These are phyloP conservation scores for Lactarius indigo DNA, from an alignment of 768 basidiomycete genomes.

Conservation along the genomic window DNA sequence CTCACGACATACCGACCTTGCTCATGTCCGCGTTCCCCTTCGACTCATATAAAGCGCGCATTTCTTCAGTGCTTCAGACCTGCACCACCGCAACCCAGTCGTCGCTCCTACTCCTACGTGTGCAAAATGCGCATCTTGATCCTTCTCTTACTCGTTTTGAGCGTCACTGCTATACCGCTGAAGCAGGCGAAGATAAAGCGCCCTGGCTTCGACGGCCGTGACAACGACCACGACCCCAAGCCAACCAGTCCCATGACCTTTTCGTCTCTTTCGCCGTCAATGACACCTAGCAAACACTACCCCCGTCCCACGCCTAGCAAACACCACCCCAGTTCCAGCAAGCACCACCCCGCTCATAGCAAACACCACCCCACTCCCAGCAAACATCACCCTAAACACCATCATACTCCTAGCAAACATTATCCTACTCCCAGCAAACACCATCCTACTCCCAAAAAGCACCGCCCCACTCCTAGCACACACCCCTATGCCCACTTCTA, in stretches of 20 bases:
- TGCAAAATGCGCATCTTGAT: background rate
- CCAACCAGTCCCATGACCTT: background rate
- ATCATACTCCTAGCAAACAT: no score
- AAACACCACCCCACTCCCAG: no score
- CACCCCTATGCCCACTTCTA: background rate
- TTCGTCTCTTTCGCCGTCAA: background rate
- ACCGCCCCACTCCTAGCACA: no score
- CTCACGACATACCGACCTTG: background rate
- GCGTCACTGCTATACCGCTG: conserved; percentile 19
- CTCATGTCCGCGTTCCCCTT: background rate
- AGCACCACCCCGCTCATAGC: no score
- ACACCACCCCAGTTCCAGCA: no score
- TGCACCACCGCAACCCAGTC: background rate
- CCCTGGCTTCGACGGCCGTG: conserved; percentile 17
- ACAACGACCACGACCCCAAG: background rate
- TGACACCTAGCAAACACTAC: background rate
- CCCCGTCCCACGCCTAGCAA: no score
- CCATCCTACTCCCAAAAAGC: no score
- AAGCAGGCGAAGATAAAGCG: conserved; percentile 32
- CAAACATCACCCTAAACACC: background rate
- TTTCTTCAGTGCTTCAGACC: background rate
- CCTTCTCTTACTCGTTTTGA: conserved; percentile 14
- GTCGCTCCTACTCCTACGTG: background rate
- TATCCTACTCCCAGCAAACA: no score
- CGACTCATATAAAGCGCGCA: conserved; percentile 6